Base-by-base conservation (phyloP, 2,329 filamentous ascomycete genomes). In the Esteya vermicola region DNA sequence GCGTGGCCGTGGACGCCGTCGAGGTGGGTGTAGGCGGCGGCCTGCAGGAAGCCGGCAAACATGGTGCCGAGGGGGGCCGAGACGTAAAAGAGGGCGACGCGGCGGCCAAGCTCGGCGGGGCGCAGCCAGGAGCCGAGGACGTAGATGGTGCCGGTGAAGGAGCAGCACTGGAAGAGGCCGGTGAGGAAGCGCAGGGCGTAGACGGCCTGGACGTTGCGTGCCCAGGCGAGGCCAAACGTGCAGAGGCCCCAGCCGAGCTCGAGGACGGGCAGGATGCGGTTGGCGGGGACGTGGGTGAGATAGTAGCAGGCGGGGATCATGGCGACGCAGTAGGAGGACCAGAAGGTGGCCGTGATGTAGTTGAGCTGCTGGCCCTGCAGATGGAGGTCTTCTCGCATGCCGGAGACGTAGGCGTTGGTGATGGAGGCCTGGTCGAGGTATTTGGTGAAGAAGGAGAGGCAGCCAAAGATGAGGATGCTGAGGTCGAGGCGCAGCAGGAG, bases 21-120 rank as follows among this genome's bases (percentile, higher is more conserved):
- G 0, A 74, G 56, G 38, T 69, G 68, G 4, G 58, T 66, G 46
- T 72, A 72, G 1, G 67, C 67, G 1, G 67, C 69, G 4, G 68
- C 63, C 46, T 72, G 68, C 0, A 73, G 52, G 33, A 56, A 57
- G 1, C 54, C 54, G 27, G 48, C 51, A n/a, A 57, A 43, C 52
- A 57, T 54, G 21, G 27, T 25, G n/a, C 40, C 43, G 70, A 69
- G 57, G 3, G 36, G 37, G 21, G 36, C 37, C 9, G 70, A 73
- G 1, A 68, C 63, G 0, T 70, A 75, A 49, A 79, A 80, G 36
- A 80, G 70, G 25, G 70, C 73, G 4, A 64, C 71, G 2, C 76
- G 63, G 50, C 78, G 79, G 1, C 71, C 73, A 0, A 80, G 62
- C 45, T 79, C 75, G 14, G 20, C 23, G 7, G 9, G 13, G 18